Base-by-base conservation (phyloP, 2,329 filamentous ascomycete genomes). In the Verticillium albo-atrum region DNA sequence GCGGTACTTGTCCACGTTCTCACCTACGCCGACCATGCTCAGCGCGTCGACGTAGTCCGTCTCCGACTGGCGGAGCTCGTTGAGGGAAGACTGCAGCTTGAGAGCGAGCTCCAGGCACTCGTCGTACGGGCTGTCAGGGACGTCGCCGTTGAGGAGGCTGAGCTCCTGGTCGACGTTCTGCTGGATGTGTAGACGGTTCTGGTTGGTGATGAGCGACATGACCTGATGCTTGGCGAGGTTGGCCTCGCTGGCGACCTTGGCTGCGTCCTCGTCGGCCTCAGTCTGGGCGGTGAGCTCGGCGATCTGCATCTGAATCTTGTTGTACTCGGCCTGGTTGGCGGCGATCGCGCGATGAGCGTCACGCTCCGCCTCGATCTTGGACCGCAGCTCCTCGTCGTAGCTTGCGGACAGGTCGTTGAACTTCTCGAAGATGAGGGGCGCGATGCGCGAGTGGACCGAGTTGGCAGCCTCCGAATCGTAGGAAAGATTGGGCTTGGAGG, bases 351-450 rank as follows among this genome's bases (percentile, higher is more conserved):
- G 80, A 55, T 84, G 84, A 3, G 88, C 88, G 69, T 90, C 89
- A 27, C 82, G 82, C 67, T 90, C 87, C 3, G 86, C 86, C 20
- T 83, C 80, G 57, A 91, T 86, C 69, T 91, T 92, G 64, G 92
- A 89, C 57, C 83, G 82, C 67, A 91, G 84, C 70, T 94, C 89
- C 28, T 88, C 84, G 60, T 95, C 91, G 68, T 91, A 92, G 59
- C 81, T 87, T 59, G 81, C 80, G 2, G 89, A 85, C 12, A 93
- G 78, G 63, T 89, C 87, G 66, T 87, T 84, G 63, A 91, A 87
- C 65, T 90, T 91, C 60, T 91, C 87, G 6, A 89, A 77, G 61
- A 92, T 84, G 6, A 90, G 78, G 3, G 87, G 83, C 4, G 85
- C 84, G 65, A 92, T 89, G 65, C 86, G 89, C 15, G 84, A 82